Base-by-base conservation (phyloP, 352 stramenopile species). In the Globisporangium parvum region DNA sequence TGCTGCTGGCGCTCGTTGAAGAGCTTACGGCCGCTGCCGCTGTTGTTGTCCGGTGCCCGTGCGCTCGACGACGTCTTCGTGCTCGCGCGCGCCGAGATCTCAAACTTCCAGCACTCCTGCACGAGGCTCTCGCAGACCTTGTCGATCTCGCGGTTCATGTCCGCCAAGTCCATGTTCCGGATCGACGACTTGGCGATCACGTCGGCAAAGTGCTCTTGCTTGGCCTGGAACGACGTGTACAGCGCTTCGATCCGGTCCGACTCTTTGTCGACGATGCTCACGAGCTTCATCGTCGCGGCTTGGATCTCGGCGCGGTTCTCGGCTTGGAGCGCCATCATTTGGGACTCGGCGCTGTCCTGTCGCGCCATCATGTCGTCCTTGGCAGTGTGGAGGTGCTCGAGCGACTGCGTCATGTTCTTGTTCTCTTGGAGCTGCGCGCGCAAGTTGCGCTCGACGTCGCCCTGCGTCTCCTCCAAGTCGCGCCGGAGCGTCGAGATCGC, bases 71-170 rank as follows among this genome's bases (percentile, higher is more conserved):
- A 23, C 4, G 61, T 39, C 31, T 80, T 84, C 55, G 57, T 87
- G 44, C 69, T 81, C 4, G 73, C 74, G n/a, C 79, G 67, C 15
- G 80, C 77, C 1, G 83, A 93, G 12, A 69, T 93, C 63, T 93
- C 83, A 55, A 93, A 93, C 55, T 93, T 91, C 81, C 83, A 93
- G 71, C 83, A 93, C 56, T 93, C 83, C 1, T 63, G 72, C 47
- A 93, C 78, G 21, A 93, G 75, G n/a, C 68, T 85, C 61, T 93
- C 83, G 40, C 80, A 87, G 15, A 93, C 61, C 15, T 75, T 71
- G 55, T 91, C 83, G 33, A 93, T 79, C 56, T 93, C 83, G 17
- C 80, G 80, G 53, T 87, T 93, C 64, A 93, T 77, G 51, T 87
- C 80, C 0, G 69, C 47, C 11, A 93, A 53, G 57, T 88, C 76